phyloP scores from a whole-genome alignment of 2,329 filamentous ascomycete genomes.

The Tolypocladium guangdongense region DNA sequence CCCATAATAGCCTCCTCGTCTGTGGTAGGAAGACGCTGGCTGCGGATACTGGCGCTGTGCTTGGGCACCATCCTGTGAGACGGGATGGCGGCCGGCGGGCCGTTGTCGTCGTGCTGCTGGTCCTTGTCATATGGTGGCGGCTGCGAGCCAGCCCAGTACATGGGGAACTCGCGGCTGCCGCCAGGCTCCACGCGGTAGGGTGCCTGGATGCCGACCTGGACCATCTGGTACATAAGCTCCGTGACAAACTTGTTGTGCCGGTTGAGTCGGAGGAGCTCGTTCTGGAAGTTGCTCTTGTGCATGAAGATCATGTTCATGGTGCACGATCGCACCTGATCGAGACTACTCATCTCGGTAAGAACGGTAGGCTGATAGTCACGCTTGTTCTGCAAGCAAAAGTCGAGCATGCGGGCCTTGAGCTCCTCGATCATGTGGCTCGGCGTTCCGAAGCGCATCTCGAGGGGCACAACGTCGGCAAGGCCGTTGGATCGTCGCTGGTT shows the following conservation, averaged over 20 bases:
- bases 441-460: conserved; percentile 83
- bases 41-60: conserved; percentile 6
- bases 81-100: conserved; percentile 4
- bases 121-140: conserved; percentile 23
- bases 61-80: conserved; percentile 5
- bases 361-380: conserved; percentile 82
- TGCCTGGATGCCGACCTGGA: conserved; percentile 74
- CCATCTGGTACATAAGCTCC: conserved; percentile 78
- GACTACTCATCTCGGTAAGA: conserved; percentile 69
- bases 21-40: conserved; percentile 9
- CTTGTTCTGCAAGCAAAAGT: conserved; percentile 77
- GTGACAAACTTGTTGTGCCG: conserved; percentile 92
- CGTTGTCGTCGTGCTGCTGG: conserved; percentile 8
- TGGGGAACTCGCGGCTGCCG: conserved; percentile 56
- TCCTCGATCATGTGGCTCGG: conserved; percentile 71
- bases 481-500: conserved; percentile 87
- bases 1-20: conserved; percentile 24
- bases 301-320: conserved; percentile 92
- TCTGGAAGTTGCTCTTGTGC: conserved; percentile 96
- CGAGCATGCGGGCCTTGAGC: conserved; percentile 67
- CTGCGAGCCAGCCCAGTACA: conserved; percentile 36
- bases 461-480: conserved; percentile 73
- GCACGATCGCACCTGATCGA: conserved; percentile 75
- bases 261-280: conserved; percentile 79
- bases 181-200: conserved; percentile 53